Base-by-base conservation (phyloP, 2,329 filamentous ascomycete species). In the Lasiodiplodia sp. region DNA sequence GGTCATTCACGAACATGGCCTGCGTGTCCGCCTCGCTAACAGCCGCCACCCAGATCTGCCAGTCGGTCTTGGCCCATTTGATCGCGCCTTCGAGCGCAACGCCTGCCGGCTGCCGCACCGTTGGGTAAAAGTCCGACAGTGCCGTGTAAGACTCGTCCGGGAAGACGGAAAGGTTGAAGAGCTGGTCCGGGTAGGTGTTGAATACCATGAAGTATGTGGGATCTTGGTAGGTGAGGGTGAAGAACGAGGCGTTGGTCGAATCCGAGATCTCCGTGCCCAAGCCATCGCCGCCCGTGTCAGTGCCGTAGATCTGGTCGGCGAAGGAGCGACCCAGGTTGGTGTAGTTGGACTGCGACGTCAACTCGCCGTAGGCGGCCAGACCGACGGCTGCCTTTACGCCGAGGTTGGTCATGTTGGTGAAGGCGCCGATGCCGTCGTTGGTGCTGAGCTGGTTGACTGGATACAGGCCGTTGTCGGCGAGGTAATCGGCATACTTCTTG, bases 331-430 rank as follows among this genome's bases (percentile, higher is more conserved):
- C 82, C 49, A 76, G 73, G 4, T 71, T 71, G 2, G 79, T 78
- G 70, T 83, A 84, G 56, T 78, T 77, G 0, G 65, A 66, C 18
- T 78, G 68, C 2, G 77, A 77, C 21, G 78, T 79, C 44, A 84
- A 71, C 51, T 76, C 71, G 12, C 82, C 80, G 68, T 80, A 84
- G 18, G 83, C 82, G 40, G 79, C 80, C n/a, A 85, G 76, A 0
- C 79, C 83, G 8, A 85, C 78, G 6, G 82, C 81, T 3, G 82
- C 78, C 71, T 84, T 84, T 71, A 84, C 80, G 5, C 82, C 82
- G 3, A 85, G 77, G 66, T 81, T 81, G 7, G 83, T 85, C 70
- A 84, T 79, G 62, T 84, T 84, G 11, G 79, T 74, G 5, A 80
- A 73, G 10, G 75, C 73, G 1, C 81, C 80, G 3, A 79, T 77